Base-by-base conservation (phyloP, 176 grass and related monocot species). In the Raddia guianensis region DNA sequence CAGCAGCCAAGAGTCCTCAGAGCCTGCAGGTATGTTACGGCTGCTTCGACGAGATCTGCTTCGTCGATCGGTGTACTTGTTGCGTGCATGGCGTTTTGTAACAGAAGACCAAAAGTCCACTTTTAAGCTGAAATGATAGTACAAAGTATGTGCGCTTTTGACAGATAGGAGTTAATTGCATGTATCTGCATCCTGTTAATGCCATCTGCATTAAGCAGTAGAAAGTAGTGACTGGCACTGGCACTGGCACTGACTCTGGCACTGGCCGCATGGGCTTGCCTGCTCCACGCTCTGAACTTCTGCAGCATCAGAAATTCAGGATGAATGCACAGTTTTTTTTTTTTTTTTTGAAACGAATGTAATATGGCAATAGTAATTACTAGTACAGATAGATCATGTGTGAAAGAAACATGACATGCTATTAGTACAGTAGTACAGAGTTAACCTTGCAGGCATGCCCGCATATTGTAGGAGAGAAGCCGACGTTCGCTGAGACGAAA, bases 401-500 rank as follows among this genome's bases (percentile, higher is more conserved):
- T 37, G 42, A 21, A 48, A 7, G 35, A 19, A 79, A 7, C 18
- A 67, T 40, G 20, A 68, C 11, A 32, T 32, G 12, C 58, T 11
- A 18, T 50, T 8, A 9, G 5, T 4, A 48, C 10, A 0, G 33
- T 8, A 9, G 5, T 4, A 48, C 10, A 0, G 33, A 47, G 10
- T 52, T 57, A 18, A 74, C 40, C 16, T 3, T 60, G 35, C 1
- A 13, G 59, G 3, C 72, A 45, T 63, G 19, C 33, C 53, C 63
- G 2, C 68, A 11, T 53, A 15, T 46, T 49, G 52, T 73, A 90
- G 88, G 51, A 10, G 79, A 82, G 64, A 77, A 85, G 66, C 66
- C 46, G 66, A 66, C 43, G 66, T 77, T 85, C 33, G 58, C 44
- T 18, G 83, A 85, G 71, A 27, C 27, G 27, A 58, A 80, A 11